These are phyloP conservation scores for Phylloporus sp. DNA, from an alignment of 768 basidiomycete species.

Conservation along the genomic window DNA sequence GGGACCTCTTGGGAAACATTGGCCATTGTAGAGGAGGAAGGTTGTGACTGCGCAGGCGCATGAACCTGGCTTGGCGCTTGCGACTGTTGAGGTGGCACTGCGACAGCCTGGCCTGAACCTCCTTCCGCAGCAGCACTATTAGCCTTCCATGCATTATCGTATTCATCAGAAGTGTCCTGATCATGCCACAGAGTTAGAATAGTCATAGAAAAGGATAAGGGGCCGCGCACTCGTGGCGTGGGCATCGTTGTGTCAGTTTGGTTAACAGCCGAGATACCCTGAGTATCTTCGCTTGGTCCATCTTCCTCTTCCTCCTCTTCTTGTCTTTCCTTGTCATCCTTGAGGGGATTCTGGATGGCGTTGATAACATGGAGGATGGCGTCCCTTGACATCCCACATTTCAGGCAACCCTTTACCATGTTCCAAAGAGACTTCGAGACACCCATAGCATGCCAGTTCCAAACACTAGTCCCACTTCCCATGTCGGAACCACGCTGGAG, in stretches of 20 bases:
- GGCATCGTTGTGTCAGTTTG: slow-evolving; percentile 25
- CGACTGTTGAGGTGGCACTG: slow-evolving; percentile 19
- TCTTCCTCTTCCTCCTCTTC: slow-evolving; percentile 35
- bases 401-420: slow-evolving; percentile 58
- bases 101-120: slow-evolving; percentile 21
- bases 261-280: slow-evolving; percentile 16
- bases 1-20: slow-evolving; percentile 17
- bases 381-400: slow-evolving; percentile 57
- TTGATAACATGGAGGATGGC: slow-evolving; percentile 56
- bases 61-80: slow-evolving; percentile 17
- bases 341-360: slow-evolving; percentile 46
- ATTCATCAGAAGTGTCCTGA: slow-evolving; percentile 49
- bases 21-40: slow-evolving; percentile 20
- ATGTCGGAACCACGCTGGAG: slow-evolving; percentile 55
- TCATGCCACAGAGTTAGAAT: slow-evolving; percentile 9
- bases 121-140: slow-evolving; percentile 43
- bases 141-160: slow-evolving; percentile 60
- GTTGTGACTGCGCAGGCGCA: slow-evolving; percentile 14
- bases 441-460: slow-evolving; percentile 77
- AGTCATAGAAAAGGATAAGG: background rate
- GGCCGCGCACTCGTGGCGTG: slow-evolving; percentile 25
- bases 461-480: slow-evolving; percentile 56
- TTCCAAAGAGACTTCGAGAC: slow-evolving; percentile 73
- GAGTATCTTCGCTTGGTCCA: slow-evolving; percentile 30
- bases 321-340: slow-evolving; percentile 34